Conservation (phyloP, 345 rosid genomes). For the Eucalyptus marginata region DNA sequence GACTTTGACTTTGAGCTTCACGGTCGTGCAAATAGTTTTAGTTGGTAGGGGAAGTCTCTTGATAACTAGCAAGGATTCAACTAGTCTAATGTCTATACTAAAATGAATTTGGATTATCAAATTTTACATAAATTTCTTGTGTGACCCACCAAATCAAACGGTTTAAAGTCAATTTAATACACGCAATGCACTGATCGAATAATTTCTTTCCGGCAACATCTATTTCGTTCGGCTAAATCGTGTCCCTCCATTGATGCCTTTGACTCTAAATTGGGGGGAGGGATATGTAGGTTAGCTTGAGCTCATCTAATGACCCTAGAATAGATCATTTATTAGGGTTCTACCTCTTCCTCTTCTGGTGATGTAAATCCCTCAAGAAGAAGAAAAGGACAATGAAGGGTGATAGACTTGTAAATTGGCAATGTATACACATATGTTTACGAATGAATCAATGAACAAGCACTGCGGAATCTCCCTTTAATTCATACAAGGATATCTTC, state of each 20-base stretch:
- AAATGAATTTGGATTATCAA: background rate
- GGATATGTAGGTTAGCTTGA: background rate
- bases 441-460: background rate
- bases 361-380: background rate
- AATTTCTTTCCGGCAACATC: background rate
- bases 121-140: background rate
- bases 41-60: background rate
- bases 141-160: background rate
- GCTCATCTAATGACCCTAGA: background rate
- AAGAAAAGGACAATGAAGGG: background rate
- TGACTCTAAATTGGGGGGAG: background rate
- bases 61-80: background rate
- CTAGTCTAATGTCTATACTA: no score
- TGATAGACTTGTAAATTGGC: background rate
- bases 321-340: background rate
- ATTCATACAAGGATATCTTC: background rate
- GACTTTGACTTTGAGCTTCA: no score
- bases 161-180: background rate
- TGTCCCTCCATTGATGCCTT: background rate
- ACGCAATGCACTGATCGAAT: background rate
- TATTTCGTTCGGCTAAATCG: background rate
- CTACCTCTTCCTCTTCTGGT: background rate
- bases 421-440: background rate
- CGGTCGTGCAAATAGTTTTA: no score
- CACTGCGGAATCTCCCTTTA: background rate